A percentile compares a stretch with the other conserved stretches of the same genome.
phyloP scores from a whole-genome alignment of 371 early-diverging fungal species.

The Coemansia sp. region DNA sequence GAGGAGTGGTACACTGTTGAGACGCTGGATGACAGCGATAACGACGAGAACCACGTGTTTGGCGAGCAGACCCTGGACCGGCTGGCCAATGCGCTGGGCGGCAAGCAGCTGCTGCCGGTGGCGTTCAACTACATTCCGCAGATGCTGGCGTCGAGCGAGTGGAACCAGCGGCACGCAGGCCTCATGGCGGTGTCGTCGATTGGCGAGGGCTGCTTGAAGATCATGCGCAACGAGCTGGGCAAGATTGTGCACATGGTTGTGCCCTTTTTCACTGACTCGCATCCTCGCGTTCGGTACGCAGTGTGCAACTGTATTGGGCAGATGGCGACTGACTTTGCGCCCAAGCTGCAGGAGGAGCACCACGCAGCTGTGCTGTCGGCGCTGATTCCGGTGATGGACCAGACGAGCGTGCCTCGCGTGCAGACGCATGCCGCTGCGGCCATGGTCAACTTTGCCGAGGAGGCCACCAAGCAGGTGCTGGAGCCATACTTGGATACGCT shows the following conservation, averaged over 20 bases:
- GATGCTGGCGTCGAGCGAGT: constrained; percentile 82
- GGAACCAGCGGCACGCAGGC: constrained; percentile 92
- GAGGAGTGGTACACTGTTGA: constrained; percentile 82
- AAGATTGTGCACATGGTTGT: constrained; percentile 80
- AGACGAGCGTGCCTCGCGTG: constrained; percentile 72
- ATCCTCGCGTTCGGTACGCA: constrained; percentile 94
- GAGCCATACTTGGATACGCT: constrained; percentile 87
- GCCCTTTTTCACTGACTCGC: constrained; percentile 84
- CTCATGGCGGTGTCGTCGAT: constrained; percentile 92
- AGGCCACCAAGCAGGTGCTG: constrained; percentile 71
- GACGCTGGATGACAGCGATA: constrained; percentile 85
- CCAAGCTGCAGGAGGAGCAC: constrained; percentile 76
- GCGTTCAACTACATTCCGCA: constrained; percentile 85
- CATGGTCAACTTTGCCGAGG: constrained; percentile 93
- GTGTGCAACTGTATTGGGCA: constrained; percentile 95
- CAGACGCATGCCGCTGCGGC: constrained; percentile 96
- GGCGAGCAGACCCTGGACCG: constrained; percentile 96
- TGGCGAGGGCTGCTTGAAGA: constrained; percentile 91
- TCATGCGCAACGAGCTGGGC: constrained; percentile 86
- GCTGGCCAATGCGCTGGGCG: constrained; percentile 83
- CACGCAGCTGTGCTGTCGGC: constrained; percentile 72
- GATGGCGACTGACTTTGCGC: constrained; percentile 94
- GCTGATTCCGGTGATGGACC: constrained; percentile 88
- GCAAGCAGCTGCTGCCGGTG: constrained; percentile 83
- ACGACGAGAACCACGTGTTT: constrained; percentile 79